phyloP scores from a whole-genome alignment of 805 yeast species.

The Metschnikowia bowlesiae region DNA sequence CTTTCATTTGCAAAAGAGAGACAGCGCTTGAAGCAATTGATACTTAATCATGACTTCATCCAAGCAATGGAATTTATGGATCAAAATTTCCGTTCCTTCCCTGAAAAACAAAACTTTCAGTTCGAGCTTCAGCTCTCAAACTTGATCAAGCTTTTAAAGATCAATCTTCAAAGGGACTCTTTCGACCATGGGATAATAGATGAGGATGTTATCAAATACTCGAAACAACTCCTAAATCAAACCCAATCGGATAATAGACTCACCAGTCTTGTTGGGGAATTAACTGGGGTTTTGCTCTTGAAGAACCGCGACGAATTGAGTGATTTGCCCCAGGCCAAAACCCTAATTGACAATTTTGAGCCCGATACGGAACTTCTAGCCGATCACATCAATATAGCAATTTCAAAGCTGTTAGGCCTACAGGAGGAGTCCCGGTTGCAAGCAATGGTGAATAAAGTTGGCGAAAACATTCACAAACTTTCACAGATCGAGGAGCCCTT shows the following conservation, averaged over 20 bases:
- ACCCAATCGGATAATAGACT: neutral
- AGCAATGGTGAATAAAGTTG: conserved; percentile 26
- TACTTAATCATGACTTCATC: conserved; percentile 5
- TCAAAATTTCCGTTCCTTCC: conserved; percentile 3
- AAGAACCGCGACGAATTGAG: conserved; percentile 3
- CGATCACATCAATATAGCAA: conserved; percentile 18
- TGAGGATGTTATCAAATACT: conserved; percentile 1
- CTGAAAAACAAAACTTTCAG: conserved; percentile 9
- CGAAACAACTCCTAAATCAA: neutral
- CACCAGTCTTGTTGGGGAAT: conserved; percentile 4
- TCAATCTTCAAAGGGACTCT: conserved; percentile 18
- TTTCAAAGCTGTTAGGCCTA: conserved; percentile 25
- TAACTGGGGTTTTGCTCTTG: conserved; percentile 11
- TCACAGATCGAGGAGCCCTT: conserved; percentile 31
- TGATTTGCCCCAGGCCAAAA: conserved; percentile 9
- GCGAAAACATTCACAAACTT: conserved; percentile 27
- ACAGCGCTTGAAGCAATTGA: conserved; percentile 3
- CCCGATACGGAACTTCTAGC: conserved; percentile 19
- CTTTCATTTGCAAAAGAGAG: conserved; percentile 6
- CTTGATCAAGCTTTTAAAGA: conserved; percentile 21
- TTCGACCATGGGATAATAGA: conserved; percentile 21
- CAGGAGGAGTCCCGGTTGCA: conserved; percentile 29
- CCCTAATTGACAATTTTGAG: conserved; percentile 21
- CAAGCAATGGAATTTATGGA: conserved; percentile 7
- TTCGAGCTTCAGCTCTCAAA: conserved; percentile 27